These are phyloP conservation scores for Gamsiella multidivaricata DNA, from an alignment of 192 early-diverging fungal genomes.

Conservation along the genomic window DNA sequence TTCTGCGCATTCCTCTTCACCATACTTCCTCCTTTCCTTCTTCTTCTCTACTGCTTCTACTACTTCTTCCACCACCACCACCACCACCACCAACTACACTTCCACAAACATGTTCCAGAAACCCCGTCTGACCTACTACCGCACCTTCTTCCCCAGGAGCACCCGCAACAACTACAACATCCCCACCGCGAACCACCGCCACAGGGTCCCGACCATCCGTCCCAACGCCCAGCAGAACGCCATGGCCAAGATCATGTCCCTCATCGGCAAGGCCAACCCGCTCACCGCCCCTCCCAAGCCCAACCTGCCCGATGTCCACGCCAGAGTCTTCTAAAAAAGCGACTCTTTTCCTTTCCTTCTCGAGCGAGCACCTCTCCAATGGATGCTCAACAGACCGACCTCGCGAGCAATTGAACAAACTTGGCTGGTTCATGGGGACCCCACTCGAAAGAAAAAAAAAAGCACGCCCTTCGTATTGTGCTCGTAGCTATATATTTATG, in stretches of 20 bases:
- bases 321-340: conserved; percentile 2
- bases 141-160: conserved; percentile 51
- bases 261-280: conserved; percentile 37
- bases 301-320: conserved; percentile 10
- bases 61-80: not conserved
- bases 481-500: too few species aligned
- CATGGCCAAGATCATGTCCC: conserved; percentile 48
- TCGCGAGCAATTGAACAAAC: too few species aligned
- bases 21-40: not conserved
- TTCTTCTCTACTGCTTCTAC: not conserved
- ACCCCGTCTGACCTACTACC: conserved; percentile 52
- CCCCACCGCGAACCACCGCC: conserved; percentile 45
- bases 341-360: not conserved
- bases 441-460: too few species aligned
- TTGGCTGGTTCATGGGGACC: too few species aligned
- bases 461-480: too few species aligned
- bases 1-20: too few species aligned
- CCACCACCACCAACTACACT: not conserved
- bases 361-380: too few species aligned
- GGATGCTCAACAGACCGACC: too few species aligned
- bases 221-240: conserved; percentile 45
- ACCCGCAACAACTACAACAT: conserved; percentile 54
- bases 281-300: conserved; percentile 14
- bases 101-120: conserved; percentile 44
- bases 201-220: conserved; percentile 32